Evolutionary conservation across 2,329 filamentous ascomycete species (phyloP), one percentile per base, ranked within the genome.

Genomic region (Aspergillus intermedius): DNA sequence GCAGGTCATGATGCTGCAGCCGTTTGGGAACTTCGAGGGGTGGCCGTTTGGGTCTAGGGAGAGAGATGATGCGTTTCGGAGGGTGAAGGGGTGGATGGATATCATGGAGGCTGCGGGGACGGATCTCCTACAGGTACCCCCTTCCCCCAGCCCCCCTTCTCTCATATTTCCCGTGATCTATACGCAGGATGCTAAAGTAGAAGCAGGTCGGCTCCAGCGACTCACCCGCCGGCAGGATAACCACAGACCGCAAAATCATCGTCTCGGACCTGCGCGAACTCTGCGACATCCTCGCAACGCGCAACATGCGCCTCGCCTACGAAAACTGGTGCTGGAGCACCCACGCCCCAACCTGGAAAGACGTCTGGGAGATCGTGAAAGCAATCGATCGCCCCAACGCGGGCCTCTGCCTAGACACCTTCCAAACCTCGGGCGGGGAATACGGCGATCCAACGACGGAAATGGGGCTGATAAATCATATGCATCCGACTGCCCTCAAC

Each of bases 241-340:
- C 73, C 0, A 70, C 66, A 0, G 72, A 77, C 5, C 67, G 74
- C 5, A 69, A 72, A 1, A 69, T 74, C 7, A 74, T 87, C 17
- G 78, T 84, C 0, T 60, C 65, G 0, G 85, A 90, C 56, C 73
- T 91, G 0, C 74, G 75, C 1, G 75, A 82, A 49, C 71, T 91
- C 5, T 82, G 80, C 2, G 82, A 86, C 47, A 68, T 86, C 45
- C 73, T 86, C 1, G 77, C 77, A 0, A 62, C 73, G 19, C 75
- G 79, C 42, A 74, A 75, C 0, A 79, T 82, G 61, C 75, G 78
- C 5, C 69, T 91, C 15, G 85, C 86, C 0, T 91, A 90, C 56
- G 86, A 91, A 68, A 89, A 90, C 61, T 90, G 86, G 85, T 88
- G 86, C 67, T 91, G 86, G 87, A 82, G 82, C 0, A 87, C 85